phyloP scores from a whole-genome alignment of 345 rosid species.

The Brassica cretica region DNA sequence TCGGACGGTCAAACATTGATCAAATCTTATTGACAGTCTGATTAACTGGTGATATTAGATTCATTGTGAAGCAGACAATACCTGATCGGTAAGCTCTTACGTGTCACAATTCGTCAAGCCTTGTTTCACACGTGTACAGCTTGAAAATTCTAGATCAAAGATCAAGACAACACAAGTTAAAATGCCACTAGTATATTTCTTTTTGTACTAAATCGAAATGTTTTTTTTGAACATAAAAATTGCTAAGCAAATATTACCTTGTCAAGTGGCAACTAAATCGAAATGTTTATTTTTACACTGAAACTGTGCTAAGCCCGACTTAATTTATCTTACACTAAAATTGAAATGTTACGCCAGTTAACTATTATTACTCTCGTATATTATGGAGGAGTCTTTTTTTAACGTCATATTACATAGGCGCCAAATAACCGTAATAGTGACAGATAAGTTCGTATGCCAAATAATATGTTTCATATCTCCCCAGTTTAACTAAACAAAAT shows the following conservation, averaged over 20 bases:
- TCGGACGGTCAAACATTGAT: neutral
- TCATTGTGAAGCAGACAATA: conserved; percentile 13
- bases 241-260: too few relatives aligned
- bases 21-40: neutral
- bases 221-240: neutral
- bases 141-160: neutral
- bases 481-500: neutral
- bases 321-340: neutral
- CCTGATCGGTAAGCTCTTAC: conserved; percentile 1
- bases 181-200: conserved; percentile 5
- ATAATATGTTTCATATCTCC: neutral
- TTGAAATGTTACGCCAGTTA: conserved; percentile 17
- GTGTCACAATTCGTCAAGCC: conserved; percentile 20
- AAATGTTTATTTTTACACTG: too few relatives aligned
- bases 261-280: too few relatives aligned
- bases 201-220: neutral
- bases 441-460: neutral
- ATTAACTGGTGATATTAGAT: neutral
- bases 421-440: neutral
- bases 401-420: neutral
- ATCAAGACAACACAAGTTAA: conserved; percentile 7
- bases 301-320: too few relatives aligned
- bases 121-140: conserved; percentile 45
- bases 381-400: neutral
- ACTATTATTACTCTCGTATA: neutral